Conservation (phyloP, 768 basidiomycete species). For the Lentinula lateritia region DNA sequence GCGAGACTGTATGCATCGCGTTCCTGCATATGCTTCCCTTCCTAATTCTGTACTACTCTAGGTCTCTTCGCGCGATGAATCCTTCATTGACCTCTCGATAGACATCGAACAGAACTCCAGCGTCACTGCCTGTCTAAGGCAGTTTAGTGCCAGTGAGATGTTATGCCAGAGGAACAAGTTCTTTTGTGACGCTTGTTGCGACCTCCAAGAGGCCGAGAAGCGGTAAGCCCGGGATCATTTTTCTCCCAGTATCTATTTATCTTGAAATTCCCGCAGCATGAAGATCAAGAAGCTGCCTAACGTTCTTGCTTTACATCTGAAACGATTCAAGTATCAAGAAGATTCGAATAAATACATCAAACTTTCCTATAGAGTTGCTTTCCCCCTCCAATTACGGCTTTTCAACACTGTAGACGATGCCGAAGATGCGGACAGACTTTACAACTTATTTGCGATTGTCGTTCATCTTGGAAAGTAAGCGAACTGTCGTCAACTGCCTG, state of each 20-base stretch:
- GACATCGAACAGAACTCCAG: slow-evolving; percentile 99
- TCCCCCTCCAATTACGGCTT: slow-evolving; percentile 89
- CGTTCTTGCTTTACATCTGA: slow-evolving; percentile 90
- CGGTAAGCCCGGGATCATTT: slow-evolving; percentile 52
- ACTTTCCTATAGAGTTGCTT: slow-evolving; percentile 92
- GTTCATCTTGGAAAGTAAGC: slow-evolving; percentile 98
- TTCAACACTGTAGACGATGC: slow-evolving; percentile 97
- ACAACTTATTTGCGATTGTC: slow-evolving; percentile 93
- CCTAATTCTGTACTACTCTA: slow-evolving; percentile 20
- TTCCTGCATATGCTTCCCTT: slow-evolving; percentile 4
- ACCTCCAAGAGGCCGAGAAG: slow-evolving; percentile 96
- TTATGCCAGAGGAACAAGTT: slow-evolving; percentile 98
- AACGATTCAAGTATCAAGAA: slow-evolving; percentile 99
- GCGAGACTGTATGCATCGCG: slow-evolving; percentile 75
- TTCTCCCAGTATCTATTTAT: background rate
- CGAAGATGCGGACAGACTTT: slow-evolving; percentile 86
- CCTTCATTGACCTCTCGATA: slow-evolving; percentile 96
- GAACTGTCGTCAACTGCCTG: slow-evolving; percentile 11
- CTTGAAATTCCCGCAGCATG: slow-evolving; percentile 56
- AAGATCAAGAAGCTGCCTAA: slow-evolving; percentile 97
- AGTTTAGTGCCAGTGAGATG: slow-evolving; percentile 98
- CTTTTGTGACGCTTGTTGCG: slow-evolving; percentile 96
- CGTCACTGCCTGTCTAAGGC: slow-evolving; percentile 90
- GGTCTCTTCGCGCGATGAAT: slow-evolving; percentile 92
- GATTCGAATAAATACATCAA: slow-evolving; percentile 88